Evolutionary conservation across 2,329 filamentous ascomycete species (phyloP), one percentile per base, ranked within the genome.

Genomic region (Scedosporium aurantiacum): DNA sequence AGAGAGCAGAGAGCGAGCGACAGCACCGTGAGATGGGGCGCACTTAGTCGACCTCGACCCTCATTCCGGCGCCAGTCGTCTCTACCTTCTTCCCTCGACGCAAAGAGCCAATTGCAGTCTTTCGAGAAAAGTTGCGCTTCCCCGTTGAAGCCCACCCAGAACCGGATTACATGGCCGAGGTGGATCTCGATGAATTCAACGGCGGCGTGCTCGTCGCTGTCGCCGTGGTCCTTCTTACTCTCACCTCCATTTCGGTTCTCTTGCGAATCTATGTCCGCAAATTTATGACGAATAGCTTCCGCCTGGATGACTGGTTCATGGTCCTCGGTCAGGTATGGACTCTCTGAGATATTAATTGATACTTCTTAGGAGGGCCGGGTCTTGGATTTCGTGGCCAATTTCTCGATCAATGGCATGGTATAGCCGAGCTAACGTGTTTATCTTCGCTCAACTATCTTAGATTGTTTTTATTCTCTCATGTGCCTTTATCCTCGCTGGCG

Each of bases 261-360:
- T 67, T 80, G 52, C 71, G 78, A 61, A 72, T 68, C n/a, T 79
- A 78, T 67, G 78, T 77, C 12, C 71, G 77, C 62, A 69, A 69
- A 4, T 68, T 74, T 23, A 66, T 80, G 64, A 79, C 75, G 63
- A 77, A 75, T 43, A 70, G 70, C 59, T 78, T 80, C 61, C 73
- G 78, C 65, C 63, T 70, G n/a, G 79, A 82, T 68, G 79, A 82
- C 70, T 82, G 79, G 78, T 70, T 81, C 64, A 82, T 82, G 78
- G 64, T 81, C 52, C 65, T 75, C 62, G 74, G 18, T 12, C 58
- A 60, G 32, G 58, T 60, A 55, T n/a, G 45, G 75, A n/a, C n/a
- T n/a, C n/a, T n/a, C n/a, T n/a, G n/a, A n/a, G n/a, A n/a, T n/a
- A n/a, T n/a, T n/a, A n/a, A n/a, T n/a, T n/a, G n/a, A n/a, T n/a